Evolutionary conservation across 129 eudicot genomes (phyloP), one percentile per base, ranked within the genome.

Genomic region (Dittrichia graveolens): DNA sequence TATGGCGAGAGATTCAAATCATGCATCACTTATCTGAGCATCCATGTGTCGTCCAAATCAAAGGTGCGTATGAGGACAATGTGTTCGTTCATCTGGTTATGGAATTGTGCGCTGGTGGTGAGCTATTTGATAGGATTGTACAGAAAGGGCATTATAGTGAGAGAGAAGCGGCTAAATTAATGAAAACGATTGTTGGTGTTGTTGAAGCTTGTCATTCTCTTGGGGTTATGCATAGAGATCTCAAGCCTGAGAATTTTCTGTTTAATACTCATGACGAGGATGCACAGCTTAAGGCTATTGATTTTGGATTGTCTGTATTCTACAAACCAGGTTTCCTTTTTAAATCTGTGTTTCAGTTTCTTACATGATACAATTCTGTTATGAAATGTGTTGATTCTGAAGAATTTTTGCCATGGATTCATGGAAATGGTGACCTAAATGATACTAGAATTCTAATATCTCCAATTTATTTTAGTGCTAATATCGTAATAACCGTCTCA

Each of bases 11-110:
- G 78, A 84, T 87, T 71, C 89, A 84, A 57, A 87, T 87, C 53
- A 84, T 87, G 93, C 93, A 87, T 70, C 93, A 87, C 74, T 76
- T 87, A 38, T 84, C 89, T 3, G 93, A 85, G 74, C 83, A 84
- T 15, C 83, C 78, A 9, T 82, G 84, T 31, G 85, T 87, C 31
- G 93, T 84, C 13, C 68, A 85, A 40, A 84, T 87, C 70, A 83
- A 86, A 71, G 91, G 86, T 49, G 74, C 86, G 24, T 83, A 86
- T 37, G 91, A 86, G 75, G 91, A 86, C 65, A 75, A 74, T 13
- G 83, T 83, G 34, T 86, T 84, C 58, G 88, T 86, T 35, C 91
- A 86, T 70, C 62, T 86, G 58, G 91, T 86, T 2, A 86, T 86
- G 91, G 91, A 86, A 56, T 24, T 86, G 10, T 86, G 91, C 42